Evolutionary conservation across 768 basidiomycete genomes (phyloP), one percentile per base, ranked within the genome.

Genomic region (Trichaptum fuscoviolaceum): DNA sequence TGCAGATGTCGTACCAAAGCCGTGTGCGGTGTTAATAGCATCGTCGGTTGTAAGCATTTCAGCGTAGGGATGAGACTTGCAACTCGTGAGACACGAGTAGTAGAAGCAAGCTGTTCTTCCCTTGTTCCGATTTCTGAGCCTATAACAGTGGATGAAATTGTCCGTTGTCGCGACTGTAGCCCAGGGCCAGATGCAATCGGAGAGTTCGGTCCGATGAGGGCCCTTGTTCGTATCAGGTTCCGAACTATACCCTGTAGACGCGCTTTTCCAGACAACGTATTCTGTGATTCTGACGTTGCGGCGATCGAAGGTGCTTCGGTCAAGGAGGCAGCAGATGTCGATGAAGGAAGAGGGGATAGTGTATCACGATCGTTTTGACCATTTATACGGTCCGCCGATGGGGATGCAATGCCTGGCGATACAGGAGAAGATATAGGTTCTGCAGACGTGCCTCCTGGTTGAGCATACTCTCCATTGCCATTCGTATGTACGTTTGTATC

Each of bases 1-100:
- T 91, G 86, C 71, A 92, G 73, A 74, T 91, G 87, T 64, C 87
- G 75, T 20, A 92, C 90, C 30, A 91, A 82, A 7, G 87, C 89
- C 64, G 80, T 77, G 74, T 92, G 91, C 6, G 86, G 85, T 10
- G 82, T 82, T 24, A 90, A 74, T 68, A 86, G 87, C 71, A 90
- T 84, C 0, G 84, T 86, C 9, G 83, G 74, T 64, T 82, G 79
- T 69, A 91, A 72, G 58, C 77, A 78, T 66, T 78, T 80, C 65
- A 92, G 75, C 68, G 83, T 86, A 18, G 87, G 85, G n/a, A 82
- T 77, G 59, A 91, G 75, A 7, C 75, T 75, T 25, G 84, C 79
- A 5, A 90, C 76, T n/a, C 88, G 82, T 20, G 88, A 86, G 23
- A 80, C 78, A 57, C 81, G 73, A 52, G 42, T 52, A 20, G 82